These are phyloP conservation scores for Petunia hybrid DNA, from an alignment of 305 asterid species.

Conservation along the genomic window DNA sequence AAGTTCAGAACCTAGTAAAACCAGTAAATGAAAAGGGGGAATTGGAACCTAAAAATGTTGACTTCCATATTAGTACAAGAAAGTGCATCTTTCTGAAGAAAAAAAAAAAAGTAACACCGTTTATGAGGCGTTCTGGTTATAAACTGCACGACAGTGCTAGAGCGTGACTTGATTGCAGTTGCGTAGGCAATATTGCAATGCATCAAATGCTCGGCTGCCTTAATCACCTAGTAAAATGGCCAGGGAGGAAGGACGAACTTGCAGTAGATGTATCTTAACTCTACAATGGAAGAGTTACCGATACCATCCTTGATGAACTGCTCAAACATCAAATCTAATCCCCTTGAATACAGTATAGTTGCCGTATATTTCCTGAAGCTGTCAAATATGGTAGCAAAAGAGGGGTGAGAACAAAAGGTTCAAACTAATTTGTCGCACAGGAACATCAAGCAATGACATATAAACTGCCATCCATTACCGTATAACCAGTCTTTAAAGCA, in stretches of 20 bases:
- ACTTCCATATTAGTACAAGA: conserved; percentile 29
- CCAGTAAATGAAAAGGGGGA: background rate
- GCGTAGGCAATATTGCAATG: background rate
- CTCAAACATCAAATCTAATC: conserved; percentile 49
- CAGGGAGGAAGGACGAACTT: conserved; percentile 29
- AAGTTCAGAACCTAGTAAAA: background rate
- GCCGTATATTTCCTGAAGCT: conserved; percentile 98
- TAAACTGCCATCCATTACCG: conserved; percentile 57
- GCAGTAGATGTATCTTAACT: conserved; percentile 40
- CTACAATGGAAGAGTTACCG: conserved; percentile 33
- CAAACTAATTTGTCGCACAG: background rate
- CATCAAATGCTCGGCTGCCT: conserved; percentile 49
- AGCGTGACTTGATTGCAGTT: conserved; percentile 33
- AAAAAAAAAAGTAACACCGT: background rate
- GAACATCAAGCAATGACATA: background rate
- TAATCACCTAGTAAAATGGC: conserved; percentile 48
- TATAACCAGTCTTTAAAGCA: conserved; percentile 97
- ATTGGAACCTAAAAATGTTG: background rate
- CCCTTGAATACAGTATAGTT: conserved; percentile 91
- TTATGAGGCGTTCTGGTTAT: background rate
- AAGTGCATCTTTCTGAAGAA: background rate
- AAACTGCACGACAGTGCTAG: conserved; percentile 38
- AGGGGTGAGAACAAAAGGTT: conserved; percentile 8
- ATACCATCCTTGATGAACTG: conserved; percentile 32
- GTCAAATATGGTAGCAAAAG: conserved; percentile 39